Evolutionary conservation across 345 rosid genomes (phyloP).

Genomic region (Salix dunnii): DNA sequence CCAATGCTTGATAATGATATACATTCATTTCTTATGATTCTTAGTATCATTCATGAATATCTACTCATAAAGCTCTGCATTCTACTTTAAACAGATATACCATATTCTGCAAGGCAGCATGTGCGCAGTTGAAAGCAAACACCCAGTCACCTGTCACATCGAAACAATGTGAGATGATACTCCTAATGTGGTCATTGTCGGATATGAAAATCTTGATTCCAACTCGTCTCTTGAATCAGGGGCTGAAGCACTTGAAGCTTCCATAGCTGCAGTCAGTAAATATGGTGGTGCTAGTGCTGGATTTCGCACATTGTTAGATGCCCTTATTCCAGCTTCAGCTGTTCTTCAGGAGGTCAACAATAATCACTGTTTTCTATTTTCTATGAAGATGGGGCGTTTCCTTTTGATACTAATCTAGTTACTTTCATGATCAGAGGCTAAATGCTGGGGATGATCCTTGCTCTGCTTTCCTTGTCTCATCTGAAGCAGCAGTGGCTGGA

Average conservation of each 20-base stretch:
- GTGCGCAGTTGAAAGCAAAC: slow-evolving; percentile 64
- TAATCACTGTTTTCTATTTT: neutral
- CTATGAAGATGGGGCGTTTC: neutral
- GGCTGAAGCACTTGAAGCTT: slow-evolving; percentile 79
- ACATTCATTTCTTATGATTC: slow-evolving; percentile 8
- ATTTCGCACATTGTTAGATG: slow-evolving; percentile 84
- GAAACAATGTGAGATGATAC: slow-evolving; percentile 63
- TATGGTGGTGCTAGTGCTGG: slow-evolving; percentile 96
- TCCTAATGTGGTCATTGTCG: slow-evolving; percentile 9
- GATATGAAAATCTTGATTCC: slow-evolving; percentile 8
- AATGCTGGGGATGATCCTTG: slow-evolving; percentile 65
- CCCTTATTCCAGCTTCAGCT: slow-evolving; percentile 81
- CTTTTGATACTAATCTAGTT: slow-evolving; percentile 8
- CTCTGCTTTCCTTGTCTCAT: slow-evolving; percentile 65
- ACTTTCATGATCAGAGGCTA: slow-evolving; percentile 52
- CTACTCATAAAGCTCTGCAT: neutral
- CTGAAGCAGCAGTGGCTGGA: slow-evolving; percentile 78
- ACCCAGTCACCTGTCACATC: slow-evolving; percentile 46
- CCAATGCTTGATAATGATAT: slow-evolving; percentile 6
- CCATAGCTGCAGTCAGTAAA: slow-evolving; percentile 80
- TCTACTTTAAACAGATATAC: slow-evolving; percentile 48
- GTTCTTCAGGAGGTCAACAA: slow-evolving; percentile 70
- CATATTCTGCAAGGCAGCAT: slow-evolving; percentile 86
- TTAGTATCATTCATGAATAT: neutral
- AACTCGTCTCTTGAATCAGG: slow-evolving; percentile 45